Base-by-base conservation (phyloP, 2,329 filamentous ascomycete genomes). In the Botrytis fragariae region DNA sequence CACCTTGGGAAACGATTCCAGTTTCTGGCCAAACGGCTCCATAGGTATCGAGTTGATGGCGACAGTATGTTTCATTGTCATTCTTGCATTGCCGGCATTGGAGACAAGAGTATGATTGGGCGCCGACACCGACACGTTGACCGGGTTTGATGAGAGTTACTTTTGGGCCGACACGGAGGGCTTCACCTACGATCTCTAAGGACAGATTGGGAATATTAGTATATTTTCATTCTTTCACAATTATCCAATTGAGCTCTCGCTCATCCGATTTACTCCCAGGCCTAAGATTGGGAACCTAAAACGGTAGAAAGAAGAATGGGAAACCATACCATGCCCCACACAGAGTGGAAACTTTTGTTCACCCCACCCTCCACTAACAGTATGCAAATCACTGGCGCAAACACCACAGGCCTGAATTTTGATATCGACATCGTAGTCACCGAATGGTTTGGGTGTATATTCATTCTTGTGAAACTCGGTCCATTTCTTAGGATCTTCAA, bases 381-480 rank as follows among this genome's bases (percentile, higher is more conserved):
- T 93, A 83, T 93, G 91, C 65, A 92, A 85, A 80, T 94, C 91
- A 77, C 88, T 91, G 77, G 91, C 89, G 81, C 92, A 94, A 71
- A 94, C 87, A 80, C 93, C 92, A 80, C 93, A 95, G 81, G 89
- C 91, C 77, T 94, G 90, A 79, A 97, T 91, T 85, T 95, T 92
- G 83, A 97, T 89, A 81, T 97, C 94, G 79, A 97, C 89, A 81
- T 97, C 94, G 83, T 93, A 88, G 81, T 95, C 93, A 77, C 91
- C 93, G 81, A 97, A 97, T 29, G 92, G 92, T 85, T 97, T 96
- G 74, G 95, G 90, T 78, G 90, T 88, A 85, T 93, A 94, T 85
- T 95, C 79, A 44, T 79, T 80, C 74, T 80, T 79, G 61, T 80
- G 77, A 73, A 81, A 81, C 20, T 80, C 79, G 3, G 76, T 79